Base-by-base conservation (phyloP, 106 monocot genomes). In the Dioscorea dumetorum region DNA sequence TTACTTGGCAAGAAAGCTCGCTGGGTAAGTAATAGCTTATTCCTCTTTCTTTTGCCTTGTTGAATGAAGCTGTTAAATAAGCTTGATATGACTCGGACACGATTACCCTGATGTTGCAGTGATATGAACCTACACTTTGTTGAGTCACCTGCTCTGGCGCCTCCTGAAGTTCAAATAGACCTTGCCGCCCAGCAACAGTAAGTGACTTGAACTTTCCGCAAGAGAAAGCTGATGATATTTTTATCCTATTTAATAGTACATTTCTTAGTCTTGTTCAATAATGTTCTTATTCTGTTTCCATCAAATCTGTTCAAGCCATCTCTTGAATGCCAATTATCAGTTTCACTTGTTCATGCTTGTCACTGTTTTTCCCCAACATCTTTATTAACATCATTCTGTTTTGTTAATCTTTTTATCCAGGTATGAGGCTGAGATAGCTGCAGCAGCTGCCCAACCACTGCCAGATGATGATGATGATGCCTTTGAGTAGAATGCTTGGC, bases 381-480 rank as follows among this genome's bases (percentile, higher is more conserved):
- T 20, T 23, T 21, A 5, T 48, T n/a, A n/a, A n/a, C n/a, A 23
- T 67, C 22, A 12, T 13, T 64, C 18, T 33, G n/a, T 16, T 24
- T 67, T 22, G 48, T 19, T 15, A 0, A 19, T 7, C 48, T 49
- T 49, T 13, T 61, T 61, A 31, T 24, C 0, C 74, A 86, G 86
- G 73, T 73, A 86, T 50, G 86, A 86, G 60, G 60, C 63, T 50
- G 86, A 86, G 35, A 60, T 82, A 34, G 76, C 73, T 8, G 63
- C 61, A 2, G 86, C 86, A 21, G 86, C 82, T 3, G 86, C 82
- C 6, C 86, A 86, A 48, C 86, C 86, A 2, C 86, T 86, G 66
- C 86, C 86, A 12, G 86, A 86, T 64, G 86, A 86, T 64, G 86
- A 82, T 65, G 86, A 86, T 53, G 86, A 82, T 70, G 73, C 79